Evolutionary conservation across 2,329 filamentous ascomycete species (phyloP), one percentile per base, ranked within the genome.

Genomic region (Curvularia hawaiiensis): DNA sequence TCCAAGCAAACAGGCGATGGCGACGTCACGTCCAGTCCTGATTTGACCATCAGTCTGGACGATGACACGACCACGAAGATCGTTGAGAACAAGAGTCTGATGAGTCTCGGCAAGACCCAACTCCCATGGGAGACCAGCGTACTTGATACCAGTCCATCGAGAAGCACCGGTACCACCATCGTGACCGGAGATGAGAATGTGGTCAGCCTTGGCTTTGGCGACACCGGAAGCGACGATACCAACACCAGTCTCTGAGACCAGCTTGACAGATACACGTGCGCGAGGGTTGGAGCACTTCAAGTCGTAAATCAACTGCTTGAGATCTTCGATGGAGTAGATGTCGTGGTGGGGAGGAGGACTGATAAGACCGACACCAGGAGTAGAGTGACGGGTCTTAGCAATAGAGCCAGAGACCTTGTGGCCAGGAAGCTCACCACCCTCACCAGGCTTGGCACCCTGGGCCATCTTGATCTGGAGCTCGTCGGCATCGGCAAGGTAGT

Each of bases 381-480:
- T 98, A 10, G 94, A 98, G 82, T 97, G 93, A 76, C 94, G 90
- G 56, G 94, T 98, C 69, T 91, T 90, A 56, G 92, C 94, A 77
- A 98, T 98, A 7, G 92, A 91, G 72, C 91, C 91, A 60, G 93
- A 95, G 28, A 98, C 94, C 81, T 98, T 98, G 84, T 97, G 92
- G 40, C 94, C 94, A 49, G 94, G 94, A 73, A 98, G 86, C 79
- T 98, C 94, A 85, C 94, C 94, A 82, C 94, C 94, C 79, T 98
- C 94, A 79, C 94, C 94, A 55, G 94, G 94, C 85, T 98, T 98
- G 62, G 94, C 94, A 76, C 94, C 94, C 80, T 98, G 94, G 10
- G 94, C 94, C 94, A 98, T 98, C 86, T 98, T 98, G 81, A 98
- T 98, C 78, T 98, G 94, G 45, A 98, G 83, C 80, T 98, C 93